Conservation (phyloP, 73 alveolate species). For the Durusdinium trenchii region DNA sequence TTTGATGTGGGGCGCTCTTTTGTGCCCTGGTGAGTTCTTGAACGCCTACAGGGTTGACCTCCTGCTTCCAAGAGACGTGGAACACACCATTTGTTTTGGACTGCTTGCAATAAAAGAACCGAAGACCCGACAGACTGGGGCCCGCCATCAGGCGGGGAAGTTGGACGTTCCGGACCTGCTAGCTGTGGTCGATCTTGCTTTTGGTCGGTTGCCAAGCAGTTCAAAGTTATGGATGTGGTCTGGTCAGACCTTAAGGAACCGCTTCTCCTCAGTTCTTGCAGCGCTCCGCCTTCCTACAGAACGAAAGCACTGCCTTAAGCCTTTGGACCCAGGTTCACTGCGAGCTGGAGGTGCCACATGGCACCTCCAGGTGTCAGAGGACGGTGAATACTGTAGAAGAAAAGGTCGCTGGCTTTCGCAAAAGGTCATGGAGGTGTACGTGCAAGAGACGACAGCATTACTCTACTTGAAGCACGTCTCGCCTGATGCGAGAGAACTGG, state of each 20-base stretch:
- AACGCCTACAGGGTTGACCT: background rate
- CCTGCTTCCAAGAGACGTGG: background rate
- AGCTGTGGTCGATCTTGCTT: background rate
- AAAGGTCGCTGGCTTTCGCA: too few species aligned
- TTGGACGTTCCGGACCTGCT: background rate
- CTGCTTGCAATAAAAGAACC: background rate
- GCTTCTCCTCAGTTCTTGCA: background rate
- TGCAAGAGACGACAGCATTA: too few species aligned
- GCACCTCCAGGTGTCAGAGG: too few species aligned
- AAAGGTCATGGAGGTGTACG: too few species aligned
- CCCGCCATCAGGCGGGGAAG: background rate
- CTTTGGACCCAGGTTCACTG: too few species aligned
- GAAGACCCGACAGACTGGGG: background rate
- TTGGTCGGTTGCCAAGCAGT: background rate
- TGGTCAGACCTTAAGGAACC: background rate
- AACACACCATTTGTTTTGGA: background rate
- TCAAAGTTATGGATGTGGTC: background rate
- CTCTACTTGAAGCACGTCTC: too few species aligned
- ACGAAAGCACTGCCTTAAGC: too few species aligned
- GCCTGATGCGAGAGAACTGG: too few species aligned
- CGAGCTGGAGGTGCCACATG: too few species aligned
- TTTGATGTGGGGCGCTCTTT: background rate
- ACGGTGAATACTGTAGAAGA: too few species aligned
- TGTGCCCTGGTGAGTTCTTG: background rate
- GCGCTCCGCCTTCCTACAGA: background rate